A percentile compares a stretch with the other conserved stretches of the same genome.
These are phyloP conservation scores for Aspergillus latus DNA, from an alignment of 2,329 filamentous ascomycete genomes.

Conservation along the genomic window DNA sequence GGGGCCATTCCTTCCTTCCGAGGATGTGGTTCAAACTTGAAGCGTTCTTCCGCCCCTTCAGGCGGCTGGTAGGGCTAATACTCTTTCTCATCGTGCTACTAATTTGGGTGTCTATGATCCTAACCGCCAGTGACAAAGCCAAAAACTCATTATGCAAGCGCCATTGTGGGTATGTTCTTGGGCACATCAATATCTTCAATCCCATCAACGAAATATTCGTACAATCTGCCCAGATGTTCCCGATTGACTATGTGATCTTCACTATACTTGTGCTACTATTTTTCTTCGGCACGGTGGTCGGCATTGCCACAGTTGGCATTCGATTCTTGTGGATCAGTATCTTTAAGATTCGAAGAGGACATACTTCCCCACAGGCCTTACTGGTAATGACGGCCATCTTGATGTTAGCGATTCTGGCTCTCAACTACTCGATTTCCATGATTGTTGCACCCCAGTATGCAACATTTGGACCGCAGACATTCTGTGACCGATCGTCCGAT, in stretches of 20 bases:
- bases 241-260: constrained; percentile 89
- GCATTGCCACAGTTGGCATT: constrained; percentile 86
- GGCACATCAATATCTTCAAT: constrained; percentile 86
- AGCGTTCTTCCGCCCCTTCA: constrained; percentile 81
- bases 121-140: constrained; percentile 94
- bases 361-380: constrained; percentile 87
- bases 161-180: constrained; percentile 88
- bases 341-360: constrained; percentile 85
- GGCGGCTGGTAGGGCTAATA: constrained; percentile 79
- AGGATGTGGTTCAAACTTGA: constrained; percentile 76
- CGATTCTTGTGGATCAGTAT: constrained; percentile 94
- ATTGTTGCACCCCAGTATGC: constrained; percentile 94
- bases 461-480: constrained; percentile 90
- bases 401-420: constrained; percentile 81
- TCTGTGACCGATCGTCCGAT: constrained; percentile 71
- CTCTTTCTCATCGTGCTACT: constrained; percentile 72
- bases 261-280: constrained; percentile 80
- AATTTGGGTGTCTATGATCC: constrained; percentile 87
- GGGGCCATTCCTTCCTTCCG: constrained; percentile 67
- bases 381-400: constrained; percentile 89
- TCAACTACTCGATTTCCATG: constrained; percentile 92
- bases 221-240: constrained; percentile 77
- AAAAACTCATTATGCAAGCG: constrained; percentile 91
- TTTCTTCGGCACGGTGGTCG: constrained; percentile 83
- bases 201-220: constrained; percentile 90